phyloP scores from a whole-genome alignment of 1,284 basidiomycete genomes.

The Microbotryum saponariae region DNA sequence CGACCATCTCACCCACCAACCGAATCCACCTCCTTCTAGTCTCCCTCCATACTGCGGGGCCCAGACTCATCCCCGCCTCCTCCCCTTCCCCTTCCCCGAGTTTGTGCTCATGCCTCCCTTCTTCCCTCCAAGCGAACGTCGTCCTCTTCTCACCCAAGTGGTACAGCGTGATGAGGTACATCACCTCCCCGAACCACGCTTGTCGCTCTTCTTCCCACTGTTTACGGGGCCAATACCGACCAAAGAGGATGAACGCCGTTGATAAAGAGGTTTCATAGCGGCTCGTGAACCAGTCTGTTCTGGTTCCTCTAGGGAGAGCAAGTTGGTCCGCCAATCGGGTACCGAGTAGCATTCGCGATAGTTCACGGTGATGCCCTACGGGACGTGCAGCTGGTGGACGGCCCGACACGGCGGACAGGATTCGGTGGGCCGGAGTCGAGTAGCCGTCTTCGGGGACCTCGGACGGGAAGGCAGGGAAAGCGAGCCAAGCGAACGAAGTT shows the following conservation, averaged over 20 bases:
- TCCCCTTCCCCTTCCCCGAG: constrained; percentile 22
- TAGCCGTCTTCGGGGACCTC: constrained; percentile 11
- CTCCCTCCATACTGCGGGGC: not conserved
- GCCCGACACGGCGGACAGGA: constrained; percentile 26
- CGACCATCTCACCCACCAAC: constrained; percentile 1
- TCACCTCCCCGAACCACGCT: constrained; percentile 17
- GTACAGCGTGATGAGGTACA: constrained; percentile 30
- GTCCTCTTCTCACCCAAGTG: constrained; percentile 31
- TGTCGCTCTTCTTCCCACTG: constrained; percentile 28
- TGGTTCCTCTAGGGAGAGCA: constrained; percentile 18
- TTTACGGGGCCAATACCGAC: constrained; percentile 5
- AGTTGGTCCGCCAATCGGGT: constrained; percentile 27
- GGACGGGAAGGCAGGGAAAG: constrained; percentile 29
- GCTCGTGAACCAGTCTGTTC: constrained; percentile 8
- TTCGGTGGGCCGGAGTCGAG: constrained; percentile 30
- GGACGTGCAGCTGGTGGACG: constrained; percentile 22
- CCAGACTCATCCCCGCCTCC: constrained; percentile 20
- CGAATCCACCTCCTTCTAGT: not conserved
- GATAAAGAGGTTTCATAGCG: constrained; percentile 13
- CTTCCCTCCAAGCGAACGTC: constrained; percentile 30
- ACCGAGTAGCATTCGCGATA: constrained; percentile 29
- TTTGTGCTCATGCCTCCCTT: constrained; percentile 23
- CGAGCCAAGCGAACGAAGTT: constrained; percentile 31
- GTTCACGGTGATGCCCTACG: constrained; percentile 22
- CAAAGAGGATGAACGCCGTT: constrained; percentile 21